Base-by-base conservation (phyloP, 768 basidiomycete genomes). In the Pleurotus cornucopiae region DNA sequence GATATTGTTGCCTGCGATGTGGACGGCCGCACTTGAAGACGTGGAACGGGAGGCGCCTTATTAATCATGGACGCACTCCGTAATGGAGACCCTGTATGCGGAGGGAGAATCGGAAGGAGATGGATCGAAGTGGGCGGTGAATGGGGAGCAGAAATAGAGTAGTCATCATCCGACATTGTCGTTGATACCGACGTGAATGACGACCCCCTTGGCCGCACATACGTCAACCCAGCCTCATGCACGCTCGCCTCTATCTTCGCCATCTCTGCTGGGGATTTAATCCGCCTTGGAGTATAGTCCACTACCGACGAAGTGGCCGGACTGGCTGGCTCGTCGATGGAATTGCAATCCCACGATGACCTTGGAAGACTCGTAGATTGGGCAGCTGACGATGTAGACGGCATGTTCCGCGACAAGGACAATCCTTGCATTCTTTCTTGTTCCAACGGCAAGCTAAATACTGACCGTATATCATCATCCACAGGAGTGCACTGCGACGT, bases 201-300 rank as follows among this genome's bases (percentile, higher is more conserved):
- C 38, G 71, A 57, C 11, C 69, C 70, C 41, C 76, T 71, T 45
- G 64, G 56, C 38, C 74, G 69, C 18, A 48, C 63, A 64, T 49
- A 63, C 55, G 49, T 61, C 61, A 46, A 61, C 55, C 20, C 63
- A 7, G 51, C 63, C 65, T 78, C 65, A 61, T 67, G 45, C 57
- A 79, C 62, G 66, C 76, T 73, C 43, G 79, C 82, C 62, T 86
- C 85, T 7, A 88, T 69, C 66, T 77, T 75, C 18, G 82, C 76
- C 73, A 86, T 77, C 55, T 86, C 83, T 14, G 82, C 84, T 20
- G 83, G 81, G 13, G 85, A 82, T 78, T 88, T 78, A 58, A 88
- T 88, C 40, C 79, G 79, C 64, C 86, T 83, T 6, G 84, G 83
- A 4, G 70, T 73, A 66, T 85, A 84, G 25, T 85, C 84, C 13